These are phyloP conservation scores for Adansonia madagascariensis DNA, from an alignment of 441 rosid genomes.

Conservation along the genomic window DNA sequence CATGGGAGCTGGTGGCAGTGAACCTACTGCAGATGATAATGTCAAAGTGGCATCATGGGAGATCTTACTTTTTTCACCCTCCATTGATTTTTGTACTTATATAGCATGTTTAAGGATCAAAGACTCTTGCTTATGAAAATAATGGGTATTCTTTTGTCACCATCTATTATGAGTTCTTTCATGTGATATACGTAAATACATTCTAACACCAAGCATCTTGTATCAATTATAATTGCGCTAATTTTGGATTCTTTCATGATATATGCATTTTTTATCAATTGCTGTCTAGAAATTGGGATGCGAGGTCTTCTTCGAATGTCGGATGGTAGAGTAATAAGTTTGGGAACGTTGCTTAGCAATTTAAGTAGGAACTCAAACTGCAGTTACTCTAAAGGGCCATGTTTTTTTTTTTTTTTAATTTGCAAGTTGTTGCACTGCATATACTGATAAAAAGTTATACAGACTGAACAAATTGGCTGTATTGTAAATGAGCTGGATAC, in stretches of 20 bases:
- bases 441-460: conserved; percentile 33
- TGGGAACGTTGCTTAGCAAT: conserved; percentile 46
- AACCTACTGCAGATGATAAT: conserved; percentile 81
- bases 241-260: background rate
- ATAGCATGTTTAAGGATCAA: background rate
- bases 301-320: conserved; percentile 3
- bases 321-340: background rate
- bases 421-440: background rate
- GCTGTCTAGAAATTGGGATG: background rate
- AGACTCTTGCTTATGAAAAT: background rate
- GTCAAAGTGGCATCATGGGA: conserved; percentile 88
- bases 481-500: conserved; percentile 97
- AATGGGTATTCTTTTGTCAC: background rate
- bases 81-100: background rate
- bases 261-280: background rate
- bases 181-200: background rate
- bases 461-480: conserved; percentile 99
- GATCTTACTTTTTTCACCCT: conserved; percentile 25
- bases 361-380: conserved; percentile 98
- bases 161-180: too few relatives aligned
- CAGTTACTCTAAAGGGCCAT: conserved; percentile 87
- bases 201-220: background rate
- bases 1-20: conserved; percentile 92
- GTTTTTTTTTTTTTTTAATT: conserved; percentile 27
- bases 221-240: background rate